Conservation (phyloP, 2,329 filamentous ascomycete species). For the Raffaelea albimanens region DNA sequence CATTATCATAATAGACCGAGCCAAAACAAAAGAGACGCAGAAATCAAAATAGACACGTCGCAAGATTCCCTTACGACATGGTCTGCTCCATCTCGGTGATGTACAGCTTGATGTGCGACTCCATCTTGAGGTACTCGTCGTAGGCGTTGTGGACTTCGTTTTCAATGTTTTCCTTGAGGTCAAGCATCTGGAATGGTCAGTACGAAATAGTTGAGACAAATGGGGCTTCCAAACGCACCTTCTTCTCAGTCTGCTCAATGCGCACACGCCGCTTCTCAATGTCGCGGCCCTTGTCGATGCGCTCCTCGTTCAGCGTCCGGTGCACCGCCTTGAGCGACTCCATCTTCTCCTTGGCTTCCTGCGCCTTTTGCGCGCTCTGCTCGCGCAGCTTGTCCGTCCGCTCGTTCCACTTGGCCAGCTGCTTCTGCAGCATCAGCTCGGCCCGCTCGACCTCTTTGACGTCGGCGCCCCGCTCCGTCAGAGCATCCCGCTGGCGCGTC, state of each 20-base stretch:
- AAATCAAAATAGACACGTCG: not conserved
- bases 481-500: constrained; percentile 71
- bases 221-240: constrained; percentile 45
- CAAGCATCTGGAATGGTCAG: constrained; percentile 63
- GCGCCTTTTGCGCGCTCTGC: constrained; percentile 71
- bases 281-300: constrained; percentile 77
- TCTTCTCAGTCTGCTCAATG: constrained; percentile 98
- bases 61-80: constrained; percentile 33
- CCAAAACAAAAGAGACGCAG: constrained; percentile 9
- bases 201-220: not conserved
- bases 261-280: constrained; percentile 87
- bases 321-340: constrained; percentile 77
- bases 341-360: constrained; percentile 78
- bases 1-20: constrained; percentile 18
- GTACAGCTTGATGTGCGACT: constrained; percentile 93
- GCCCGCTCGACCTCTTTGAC: constrained; percentile 86
- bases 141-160: constrained; percentile 84
- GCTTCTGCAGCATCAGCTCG: constrained; percentile 72
- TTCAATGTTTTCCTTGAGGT: constrained; percentile 95
- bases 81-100: constrained; percentile 98
- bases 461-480: constrained; percentile 80
- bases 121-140: constrained; percentile 95
- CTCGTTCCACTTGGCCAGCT: constrained; percentile 77
- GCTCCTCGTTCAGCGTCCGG: constrained; percentile 71
- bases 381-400: constrained; percentile 75